A percentile compares a stretch with the other conserved stretches of the same genome.
Evolutionary conservation across 2,329 filamentous ascomycete genomes (phyloP).

Genomic region (Botrytis deweyae): DNA sequence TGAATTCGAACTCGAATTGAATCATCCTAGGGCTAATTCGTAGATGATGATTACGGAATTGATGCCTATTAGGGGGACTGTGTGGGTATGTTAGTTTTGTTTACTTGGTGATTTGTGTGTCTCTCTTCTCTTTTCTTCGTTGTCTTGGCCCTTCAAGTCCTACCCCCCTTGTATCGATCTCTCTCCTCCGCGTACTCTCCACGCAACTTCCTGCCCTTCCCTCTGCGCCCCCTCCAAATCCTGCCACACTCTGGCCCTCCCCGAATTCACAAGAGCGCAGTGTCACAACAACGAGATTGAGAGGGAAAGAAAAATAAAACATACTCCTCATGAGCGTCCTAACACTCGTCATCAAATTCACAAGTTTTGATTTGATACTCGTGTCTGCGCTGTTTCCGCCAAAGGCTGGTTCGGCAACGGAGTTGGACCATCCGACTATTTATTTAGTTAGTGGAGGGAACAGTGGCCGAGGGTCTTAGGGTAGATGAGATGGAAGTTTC

Average conservation of each 20-base stretch:
- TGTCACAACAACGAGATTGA: neutral
- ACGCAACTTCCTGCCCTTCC: neutral
- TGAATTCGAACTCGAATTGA: no score
- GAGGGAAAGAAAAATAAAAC: constrained; percentile 40
- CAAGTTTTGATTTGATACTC: constrained; percentile 81
- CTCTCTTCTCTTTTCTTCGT: constrained; percentile 4
- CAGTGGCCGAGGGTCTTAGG: neutral
- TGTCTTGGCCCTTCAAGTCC: neutral
- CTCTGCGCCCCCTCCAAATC: neutral
- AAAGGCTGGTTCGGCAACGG: constrained; percentile 71
- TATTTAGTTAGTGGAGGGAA: constrained; percentile 10
- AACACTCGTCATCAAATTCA: constrained; percentile 87
- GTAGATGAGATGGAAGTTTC: neutral
- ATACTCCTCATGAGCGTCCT: constrained; percentile 90
- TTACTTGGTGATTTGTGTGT: no score
- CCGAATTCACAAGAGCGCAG: neutral
- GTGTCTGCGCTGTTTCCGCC: constrained; percentile 65
- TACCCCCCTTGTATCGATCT: no score
- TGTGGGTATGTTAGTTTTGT: neutral
- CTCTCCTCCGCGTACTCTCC: neutral
- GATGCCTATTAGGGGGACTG: constrained; percentile 81
- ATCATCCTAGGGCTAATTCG: constrained; percentile 70
- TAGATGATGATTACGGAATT: constrained; percentile 83
- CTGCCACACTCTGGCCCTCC: neutral
- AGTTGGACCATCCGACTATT: constrained; percentile 76